Evolutionary conservation across 805 yeast species (phyloP).

Genomic region (Candida pini): DNA sequence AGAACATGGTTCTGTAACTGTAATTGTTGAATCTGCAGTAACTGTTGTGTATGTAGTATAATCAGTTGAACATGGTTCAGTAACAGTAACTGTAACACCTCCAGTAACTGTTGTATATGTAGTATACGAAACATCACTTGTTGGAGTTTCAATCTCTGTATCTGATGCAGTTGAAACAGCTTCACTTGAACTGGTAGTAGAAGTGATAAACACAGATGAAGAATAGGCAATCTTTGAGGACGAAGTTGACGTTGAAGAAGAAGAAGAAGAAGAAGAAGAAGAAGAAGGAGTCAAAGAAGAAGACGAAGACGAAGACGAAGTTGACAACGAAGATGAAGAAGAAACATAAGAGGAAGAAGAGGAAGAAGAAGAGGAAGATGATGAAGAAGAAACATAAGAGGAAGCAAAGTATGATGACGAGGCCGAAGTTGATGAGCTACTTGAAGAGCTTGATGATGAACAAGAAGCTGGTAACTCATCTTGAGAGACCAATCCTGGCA

Average conservation of each 20-base stretch:
- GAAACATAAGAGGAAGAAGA: neutral
- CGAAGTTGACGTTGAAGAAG: conserved; percentile 1
- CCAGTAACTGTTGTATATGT: conserved; percentile 6
- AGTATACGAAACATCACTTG: neutral
- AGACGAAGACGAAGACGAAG: conserved; percentile 3
- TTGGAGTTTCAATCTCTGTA: conserved; percentile 1
- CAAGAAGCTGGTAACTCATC: conserved; percentile 5
- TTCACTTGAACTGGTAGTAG: neutral
- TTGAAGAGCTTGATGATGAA: conserved; percentile 1
- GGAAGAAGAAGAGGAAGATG: conserved; percentile 3
- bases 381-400: conserved; percentile 3
- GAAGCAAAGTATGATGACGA: conserved; percentile 1
- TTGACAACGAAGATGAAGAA: conserved; percentile 2
- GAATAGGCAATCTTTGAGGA: neutral
- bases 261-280: conserved; percentile 2
- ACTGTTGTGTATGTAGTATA: neutral
- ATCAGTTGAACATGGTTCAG: conserved; percentile 1
- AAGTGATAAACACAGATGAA: neutral
- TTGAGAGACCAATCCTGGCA: conserved; percentile 19
- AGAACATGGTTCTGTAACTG: conserved; percentile 3
- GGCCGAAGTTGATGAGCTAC: conserved; percentile 3
- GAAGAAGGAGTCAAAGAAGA: conserved; percentile 2
- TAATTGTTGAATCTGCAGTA: neutral
- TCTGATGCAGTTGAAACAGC: conserved; percentile 1
- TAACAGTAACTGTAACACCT: conserved; percentile 5